Conservation (phyloP, 1,284 basidiomycete genomes). For the Pseudozyma hubeiensis region DNA sequence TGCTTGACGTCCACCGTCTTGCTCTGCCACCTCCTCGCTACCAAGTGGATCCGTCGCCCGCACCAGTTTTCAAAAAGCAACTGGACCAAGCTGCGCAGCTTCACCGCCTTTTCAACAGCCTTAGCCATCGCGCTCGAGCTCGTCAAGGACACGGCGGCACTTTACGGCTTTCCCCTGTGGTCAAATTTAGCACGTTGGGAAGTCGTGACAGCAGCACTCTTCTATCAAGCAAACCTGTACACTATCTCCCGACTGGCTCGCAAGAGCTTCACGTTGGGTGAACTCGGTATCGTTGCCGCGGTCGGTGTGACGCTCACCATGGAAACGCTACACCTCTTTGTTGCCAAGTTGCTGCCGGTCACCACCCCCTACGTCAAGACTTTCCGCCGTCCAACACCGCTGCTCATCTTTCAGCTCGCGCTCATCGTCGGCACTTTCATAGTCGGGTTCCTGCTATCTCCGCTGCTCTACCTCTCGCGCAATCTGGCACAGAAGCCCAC, state of each 20-base stretch:
- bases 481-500: slow-evolving; percentile 91
- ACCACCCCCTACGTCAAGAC: slow-evolving; percentile 90
- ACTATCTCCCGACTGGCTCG: slow-evolving; percentile 88
- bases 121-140: slow-evolving; percentile 65
- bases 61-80: slow-evolving; percentile 59
- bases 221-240: slow-evolving; percentile 93
- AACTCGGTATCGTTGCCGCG: slow-evolving; percentile 86
- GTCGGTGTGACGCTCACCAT: slow-evolving; percentile 87
- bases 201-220: slow-evolving; percentile 78
- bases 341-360: slow-evolving; percentile 55
- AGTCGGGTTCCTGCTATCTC: slow-evolving; percentile 91
- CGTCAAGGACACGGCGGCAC: slow-evolving; percentile 58
- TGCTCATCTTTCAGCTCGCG: slow-evolving; percentile 91
- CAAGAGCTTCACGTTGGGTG: slow-evolving; percentile 92
- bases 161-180: slow-evolving; percentile 63
- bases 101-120: slow-evolving; percentile 65
- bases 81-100: slow-evolving; percentile 68
- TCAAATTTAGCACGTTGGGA: slow-evolving; percentile 71
- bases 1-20: slow-evolving; percentile 52
- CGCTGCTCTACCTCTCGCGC: slow-evolving; percentile 89
- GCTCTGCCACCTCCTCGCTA: slow-evolving; percentile 52
- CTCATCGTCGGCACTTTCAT: slow-evolving; percentile 91
- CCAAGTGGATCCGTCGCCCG: slow-evolving; percentile 48
- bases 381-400: slow-evolving; percentile 89
- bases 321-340: slow-evolving; percentile 72